Percentiles rank a stretch among this genome's conserved stretches.
phyloP scores from a whole-genome alignment of 257 asterid species.

The Forsythia viridissima region DNA sequence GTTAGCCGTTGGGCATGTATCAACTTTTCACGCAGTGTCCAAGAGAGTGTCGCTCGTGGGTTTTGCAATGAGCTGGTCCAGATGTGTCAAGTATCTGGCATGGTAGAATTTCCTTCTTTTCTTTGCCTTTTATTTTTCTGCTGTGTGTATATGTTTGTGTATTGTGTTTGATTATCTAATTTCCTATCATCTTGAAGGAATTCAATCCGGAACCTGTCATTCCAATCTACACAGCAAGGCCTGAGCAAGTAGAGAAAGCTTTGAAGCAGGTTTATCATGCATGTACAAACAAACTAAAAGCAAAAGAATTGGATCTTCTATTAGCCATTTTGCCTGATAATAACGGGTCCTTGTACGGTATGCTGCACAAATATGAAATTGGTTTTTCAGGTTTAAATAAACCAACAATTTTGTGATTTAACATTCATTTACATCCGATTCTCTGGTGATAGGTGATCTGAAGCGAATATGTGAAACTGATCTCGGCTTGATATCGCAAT shows the following conservation, averaged over 20 bases:
- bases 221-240: conserved; percentile 84
- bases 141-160: background rate
- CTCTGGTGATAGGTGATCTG: conserved; percentile 66
- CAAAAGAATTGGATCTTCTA: conserved; percentile 88
- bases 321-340: conserved; percentile 91
- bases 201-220: conserved; percentile 85
- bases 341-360: conserved; percentile 93
- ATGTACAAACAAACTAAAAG: conserved; percentile 76
- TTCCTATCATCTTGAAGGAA: conserved; percentile 47
- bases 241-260: conserved; percentile 97
- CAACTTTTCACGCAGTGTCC: conserved; percentile 94
- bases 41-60: conserved; percentile 95
- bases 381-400: background rate
- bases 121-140: background rate
- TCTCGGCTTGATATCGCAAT: conserved; percentile 91
- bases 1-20: conserved; percentile 97
- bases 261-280: conserved; percentile 84
- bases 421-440: background rate
- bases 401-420: background rate
- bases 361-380: background rate
- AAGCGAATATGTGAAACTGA: conserved; percentile 98
- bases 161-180: background rate
- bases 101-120: conserved; percentile 48
- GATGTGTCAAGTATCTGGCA: conserved; percentile 99
- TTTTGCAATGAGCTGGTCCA: conserved; percentile 91